These are phyloP conservation scores for Pachysandra terminalis DNA, from an alignment of 164 flowering plant species.

Conservation along the genomic window DNA sequence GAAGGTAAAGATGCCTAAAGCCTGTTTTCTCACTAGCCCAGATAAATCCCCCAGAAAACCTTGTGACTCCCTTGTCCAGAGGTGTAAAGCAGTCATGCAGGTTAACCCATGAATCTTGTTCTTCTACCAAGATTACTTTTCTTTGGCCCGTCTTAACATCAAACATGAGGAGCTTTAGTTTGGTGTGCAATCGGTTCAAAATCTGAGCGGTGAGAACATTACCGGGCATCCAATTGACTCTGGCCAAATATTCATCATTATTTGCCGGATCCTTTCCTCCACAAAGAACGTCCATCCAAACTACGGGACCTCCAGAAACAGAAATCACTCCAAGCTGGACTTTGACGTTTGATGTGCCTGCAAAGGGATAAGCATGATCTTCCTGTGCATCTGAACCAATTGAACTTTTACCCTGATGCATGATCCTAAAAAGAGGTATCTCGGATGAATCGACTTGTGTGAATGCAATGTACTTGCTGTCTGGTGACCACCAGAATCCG, in stretches of 20 bases:
- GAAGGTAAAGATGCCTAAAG: slow-evolving; percentile 79
- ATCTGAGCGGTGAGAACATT: slow-evolving; percentile 77
- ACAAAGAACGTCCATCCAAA: slow-evolving; percentile 92
- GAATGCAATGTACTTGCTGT: slow-evolving; percentile 81
- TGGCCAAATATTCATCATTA: slow-evolving; percentile 71
- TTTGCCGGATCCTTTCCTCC: slow-evolving; percentile 37
- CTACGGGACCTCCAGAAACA: slow-evolving; percentile 51
- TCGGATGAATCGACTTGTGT: slow-evolving; percentile 82
- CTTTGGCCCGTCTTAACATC: slow-evolving; percentile 72
- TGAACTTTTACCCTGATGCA: slow-evolving; percentile 91
- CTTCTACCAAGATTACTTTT: slow-evolving; percentile 60
- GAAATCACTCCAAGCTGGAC: slow-evolving; percentile 83
- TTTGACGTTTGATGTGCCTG: slow-evolving; percentile 79
- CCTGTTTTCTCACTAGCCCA: slow-evolving; percentile 98
- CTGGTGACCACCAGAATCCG: slow-evolving; percentile 99
- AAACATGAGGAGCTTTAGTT: slow-evolving; percentile 66
- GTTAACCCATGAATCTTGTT: slow-evolving; percentile 69
- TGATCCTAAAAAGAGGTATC: slow-evolving; percentile 75
- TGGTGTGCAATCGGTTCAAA: slow-evolving; percentile 62
- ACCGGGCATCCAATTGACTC: slow-evolving; percentile 90
- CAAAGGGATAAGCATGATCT: slow-evolving; percentile 95
- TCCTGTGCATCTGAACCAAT: slow-evolving; percentile 88
- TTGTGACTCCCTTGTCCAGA: slow-evolving; percentile 50
- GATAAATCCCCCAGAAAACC: slow-evolving; percentile 67
- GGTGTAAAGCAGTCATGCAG: slow-evolving; percentile 92